Evolutionary conservation across 148 eudicot species (phyloP).

Genomic region (Camellia granthamiana): DNA sequence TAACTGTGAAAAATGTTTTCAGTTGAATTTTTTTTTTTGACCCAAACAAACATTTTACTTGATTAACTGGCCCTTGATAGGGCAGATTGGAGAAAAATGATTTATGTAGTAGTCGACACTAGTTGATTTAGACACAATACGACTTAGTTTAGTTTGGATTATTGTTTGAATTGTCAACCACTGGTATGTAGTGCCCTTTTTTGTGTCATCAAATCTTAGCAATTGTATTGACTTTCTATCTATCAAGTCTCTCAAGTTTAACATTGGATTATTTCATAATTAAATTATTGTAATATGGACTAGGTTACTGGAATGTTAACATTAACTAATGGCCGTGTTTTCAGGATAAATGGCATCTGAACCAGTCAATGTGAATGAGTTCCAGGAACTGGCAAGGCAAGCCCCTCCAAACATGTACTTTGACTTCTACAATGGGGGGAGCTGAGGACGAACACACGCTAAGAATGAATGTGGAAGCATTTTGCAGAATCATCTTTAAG

Average conservation of each 20-base stretch:
- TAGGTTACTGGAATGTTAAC: not conserved
- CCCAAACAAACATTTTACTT: too few species aligned
- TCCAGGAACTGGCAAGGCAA: slow-evolving; percentile 61
- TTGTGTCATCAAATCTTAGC: not conserved
- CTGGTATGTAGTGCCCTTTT: too few species aligned
- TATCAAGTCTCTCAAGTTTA: not conserved
- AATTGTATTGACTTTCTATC: not conserved
- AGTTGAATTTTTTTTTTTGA: too few species aligned
- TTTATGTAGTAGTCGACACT: too few species aligned
- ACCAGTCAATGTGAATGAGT: slow-evolving; percentile 60
- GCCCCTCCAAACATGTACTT: slow-evolving; percentile 82
- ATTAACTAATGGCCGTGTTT: not conserved
- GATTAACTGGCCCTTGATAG: too few species aligned
- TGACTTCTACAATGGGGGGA: slow-evolving; percentile 60
- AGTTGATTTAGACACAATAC: too few species aligned
- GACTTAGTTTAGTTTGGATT: too few species aligned
- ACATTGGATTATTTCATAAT: not conserved
- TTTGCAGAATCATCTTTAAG: slow-evolving; percentile 49
- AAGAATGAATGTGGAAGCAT: slow-evolving; percentile 56
- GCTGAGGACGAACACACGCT: slow-evolving; percentile 82
- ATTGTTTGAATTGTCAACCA: too few species aligned
- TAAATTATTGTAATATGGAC: not conserved
- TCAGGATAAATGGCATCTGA: slow-evolving; percentile 47
- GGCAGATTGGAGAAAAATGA: too few species aligned
- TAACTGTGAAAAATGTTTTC: too few species aligned